Conservation (phyloP, 768 basidiomycete genomes). For the Coprinellus aureogranulatus region DNA sequence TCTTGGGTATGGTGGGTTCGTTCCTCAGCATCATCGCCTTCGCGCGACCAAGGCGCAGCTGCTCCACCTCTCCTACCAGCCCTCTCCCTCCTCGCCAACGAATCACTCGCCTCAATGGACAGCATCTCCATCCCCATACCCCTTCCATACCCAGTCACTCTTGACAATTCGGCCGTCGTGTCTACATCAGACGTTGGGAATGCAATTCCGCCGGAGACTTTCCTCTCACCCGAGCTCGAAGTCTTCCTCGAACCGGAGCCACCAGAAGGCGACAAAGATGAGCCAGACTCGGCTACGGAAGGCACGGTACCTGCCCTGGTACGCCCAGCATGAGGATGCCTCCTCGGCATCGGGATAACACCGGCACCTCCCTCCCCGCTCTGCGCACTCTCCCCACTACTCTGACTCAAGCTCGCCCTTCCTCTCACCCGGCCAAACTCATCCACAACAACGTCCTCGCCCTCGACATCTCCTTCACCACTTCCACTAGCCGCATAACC, state of each 20-base stretch:
- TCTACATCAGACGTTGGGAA: slow-evolving; percentile 29
- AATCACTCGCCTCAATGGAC: slow-evolving; percentile 9
- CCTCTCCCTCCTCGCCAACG: slow-evolving; percentile 8
- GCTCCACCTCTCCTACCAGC: slow-evolving; percentile 16
- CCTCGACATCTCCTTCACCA: slow-evolving; percentile 3
- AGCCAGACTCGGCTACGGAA: slow-evolving; percentile 9
- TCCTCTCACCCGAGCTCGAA: slow-evolving; percentile 11
- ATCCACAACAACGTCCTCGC: not conserved
- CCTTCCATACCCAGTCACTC: slow-evolving; percentile 7
- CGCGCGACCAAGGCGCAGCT: not conserved
- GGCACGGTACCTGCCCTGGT: slow-evolving; percentile 12
- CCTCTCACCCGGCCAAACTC: not conserved
- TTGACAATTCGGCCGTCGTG: not conserved
- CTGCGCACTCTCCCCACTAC: slow-evolving; percentile 20
- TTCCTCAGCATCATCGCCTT: slow-evolving; percentile 16
- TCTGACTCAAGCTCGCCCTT: slow-evolving; percentile 30
- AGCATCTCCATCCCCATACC: slow-evolving; percentile 8
- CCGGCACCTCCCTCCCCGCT: slow-evolving; percentile 13
- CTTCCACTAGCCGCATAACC: slow-evolving; percentile 13
- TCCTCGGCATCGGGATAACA: slow-evolving; percentile 43
- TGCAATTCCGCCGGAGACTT: slow-evolving; percentile 21
- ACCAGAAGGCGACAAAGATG: slow-evolving; percentile 5
- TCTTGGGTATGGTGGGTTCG: slow-evolving; percentile 12
- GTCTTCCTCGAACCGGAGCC: no score
- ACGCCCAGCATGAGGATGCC: slow-evolving; percentile 28